Conservation (phyloP, 768 basidiomycete species). For the Agrocybe praecox region DNA sequence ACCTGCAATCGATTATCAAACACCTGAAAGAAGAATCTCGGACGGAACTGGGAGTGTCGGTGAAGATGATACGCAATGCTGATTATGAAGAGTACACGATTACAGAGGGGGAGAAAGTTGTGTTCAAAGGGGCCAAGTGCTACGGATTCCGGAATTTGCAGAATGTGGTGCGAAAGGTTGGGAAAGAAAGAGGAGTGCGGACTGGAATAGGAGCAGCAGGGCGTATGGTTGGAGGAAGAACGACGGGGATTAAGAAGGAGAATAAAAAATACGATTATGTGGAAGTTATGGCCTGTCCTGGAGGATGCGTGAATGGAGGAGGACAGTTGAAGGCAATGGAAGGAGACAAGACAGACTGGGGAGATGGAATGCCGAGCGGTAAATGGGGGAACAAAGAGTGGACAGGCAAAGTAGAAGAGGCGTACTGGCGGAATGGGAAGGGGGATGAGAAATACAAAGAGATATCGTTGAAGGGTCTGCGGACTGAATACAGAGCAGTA, state of each 20-base stretch:
- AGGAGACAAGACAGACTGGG: constrained; percentile 71
- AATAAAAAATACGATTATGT: constrained; percentile 80
- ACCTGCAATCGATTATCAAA: constrained; percentile 78
- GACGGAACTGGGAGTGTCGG: constrained; percentile 48
- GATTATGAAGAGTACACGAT: constrained; percentile 82
- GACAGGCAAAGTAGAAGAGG: constrained; percentile 77
- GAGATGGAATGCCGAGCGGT: constrained; percentile 43
- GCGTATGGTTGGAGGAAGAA: constrained; percentile 9
- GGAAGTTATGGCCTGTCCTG: constrained; percentile 99
- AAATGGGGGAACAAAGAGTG: constrained; percentile 86
- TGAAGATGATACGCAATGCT: constrained; percentile 65
- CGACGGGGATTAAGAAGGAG: constrained; percentile 29
- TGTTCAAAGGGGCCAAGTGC: constrained; percentile 94
- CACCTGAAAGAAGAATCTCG: constrained; percentile 46
- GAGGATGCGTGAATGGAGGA: constrained; percentile 96
- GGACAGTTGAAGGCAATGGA: constrained; percentile 76
- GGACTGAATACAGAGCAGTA: constrained; percentile 84
- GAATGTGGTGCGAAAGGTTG: constrained; percentile 93
- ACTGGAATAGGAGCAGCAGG: constrained; percentile 51
- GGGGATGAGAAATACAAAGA: constrained; percentile 10
- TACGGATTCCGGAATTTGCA: constrained; percentile 98
- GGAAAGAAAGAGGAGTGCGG: constrained; percentile 78
- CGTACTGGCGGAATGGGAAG: constrained; percentile 66
- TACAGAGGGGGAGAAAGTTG: constrained; percentile 48
- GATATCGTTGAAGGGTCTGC: constrained; percentile 42